Conservation (phyloP, 805 yeast genomes). For the Spathaspora arborariae region DNA sequence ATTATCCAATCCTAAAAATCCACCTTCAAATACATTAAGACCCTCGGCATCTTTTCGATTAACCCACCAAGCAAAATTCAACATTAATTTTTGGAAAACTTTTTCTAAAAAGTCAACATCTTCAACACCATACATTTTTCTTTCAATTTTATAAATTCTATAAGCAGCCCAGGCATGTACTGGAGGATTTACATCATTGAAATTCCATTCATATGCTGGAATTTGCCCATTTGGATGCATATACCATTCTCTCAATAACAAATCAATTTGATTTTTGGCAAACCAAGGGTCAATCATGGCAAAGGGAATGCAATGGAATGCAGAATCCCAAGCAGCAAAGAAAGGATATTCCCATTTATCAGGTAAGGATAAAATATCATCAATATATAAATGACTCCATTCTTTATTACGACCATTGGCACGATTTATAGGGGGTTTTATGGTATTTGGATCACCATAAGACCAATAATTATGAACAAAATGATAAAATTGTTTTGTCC, state of each 20-base stretch:
- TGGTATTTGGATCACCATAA: conserved; percentile 74
- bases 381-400: conserved; percentile 86
- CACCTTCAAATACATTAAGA: conserved; percentile 89
- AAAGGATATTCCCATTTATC: conserved; percentile 97
- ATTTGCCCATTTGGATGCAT: conserved; percentile 98
- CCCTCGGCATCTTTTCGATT: conserved; percentile 85
- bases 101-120: conserved; percentile 82
- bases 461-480: conserved; percentile 85
- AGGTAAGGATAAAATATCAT: conserved; percentile 84
- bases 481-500: conserved; percentile 91
- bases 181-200: conserved; percentile 93
- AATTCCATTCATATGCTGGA: conserved; percentile 97
- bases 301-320: conserved; percentile 89
- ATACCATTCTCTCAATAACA: conserved; percentile 90
- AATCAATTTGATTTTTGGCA: conserved; percentile 83
- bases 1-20: conserved; percentile 88
- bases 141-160: conserved; percentile 81
- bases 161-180: conserved; percentile 96
- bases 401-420: conserved; percentile 84
- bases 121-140: conserved; percentile 76
- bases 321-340: conserved; percentile 96
- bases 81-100: conserved; percentile 85
- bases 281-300: conserved; percentile 92
- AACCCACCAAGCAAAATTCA: conserved; percentile 98
- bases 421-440: conserved; percentile 73